Conservation (phyloP, 2,329 filamentous ascomycete genomes). For the Penicillium sp. region DNA sequence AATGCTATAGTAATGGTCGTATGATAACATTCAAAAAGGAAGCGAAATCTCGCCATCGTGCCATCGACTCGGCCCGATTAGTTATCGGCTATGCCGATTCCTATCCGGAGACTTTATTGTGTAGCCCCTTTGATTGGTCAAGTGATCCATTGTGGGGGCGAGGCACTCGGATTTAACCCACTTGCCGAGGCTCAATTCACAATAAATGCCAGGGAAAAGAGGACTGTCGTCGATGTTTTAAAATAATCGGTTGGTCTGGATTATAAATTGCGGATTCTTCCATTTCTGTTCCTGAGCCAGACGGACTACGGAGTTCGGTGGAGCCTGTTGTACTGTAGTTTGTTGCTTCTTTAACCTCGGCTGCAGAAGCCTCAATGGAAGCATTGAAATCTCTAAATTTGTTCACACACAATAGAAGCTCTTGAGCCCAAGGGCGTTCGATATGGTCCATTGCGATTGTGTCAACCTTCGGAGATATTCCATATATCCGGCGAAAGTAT, state of each 20-base stretch:
- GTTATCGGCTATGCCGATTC: conserved; percentile 1
- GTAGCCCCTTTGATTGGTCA: neutral
- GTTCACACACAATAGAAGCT: neutral
- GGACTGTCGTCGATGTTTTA: neutral
- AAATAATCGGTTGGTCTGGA: neutral
- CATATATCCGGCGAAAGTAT: neutral
- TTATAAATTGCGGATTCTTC: neutral
- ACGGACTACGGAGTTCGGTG: neutral
- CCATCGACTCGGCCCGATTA: neutral
- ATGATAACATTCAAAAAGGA: neutral
- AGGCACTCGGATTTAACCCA: neutral
- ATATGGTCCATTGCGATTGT: neutral
- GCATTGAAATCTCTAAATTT: neutral
- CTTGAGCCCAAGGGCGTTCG: neutral
- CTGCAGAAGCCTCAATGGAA: neutral
- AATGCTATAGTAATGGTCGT: neutral
- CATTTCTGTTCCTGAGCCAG: neutral
- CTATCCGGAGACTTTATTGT: neutral
- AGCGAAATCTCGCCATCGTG: neutral
- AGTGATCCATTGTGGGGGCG: neutral
- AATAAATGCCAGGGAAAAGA: neutral
- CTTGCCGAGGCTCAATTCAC: conserved; percentile 17
- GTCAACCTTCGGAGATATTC: neutral
- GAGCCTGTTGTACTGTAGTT: neutral
- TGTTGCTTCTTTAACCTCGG: neutral